Evolutionary conservation across 176 grass and related monocot genomes (phyloP).

Genomic region (Elaeis guineensis): DNA sequence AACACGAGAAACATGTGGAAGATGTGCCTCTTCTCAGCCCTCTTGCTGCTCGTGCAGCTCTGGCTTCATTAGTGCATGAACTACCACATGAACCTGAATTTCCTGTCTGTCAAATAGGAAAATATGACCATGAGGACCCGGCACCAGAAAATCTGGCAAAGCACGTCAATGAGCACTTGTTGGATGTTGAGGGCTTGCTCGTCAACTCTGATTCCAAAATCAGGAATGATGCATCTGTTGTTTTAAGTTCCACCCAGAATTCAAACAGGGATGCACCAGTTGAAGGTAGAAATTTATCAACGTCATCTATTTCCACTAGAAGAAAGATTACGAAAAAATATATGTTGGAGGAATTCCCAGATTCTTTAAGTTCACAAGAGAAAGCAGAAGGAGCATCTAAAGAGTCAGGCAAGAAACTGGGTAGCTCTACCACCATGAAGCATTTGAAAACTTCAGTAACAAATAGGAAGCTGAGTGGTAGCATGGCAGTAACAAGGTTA

Average conservation of each 20-base stretch:
- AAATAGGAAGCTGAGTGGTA: neutral
- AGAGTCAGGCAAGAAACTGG: neutral
- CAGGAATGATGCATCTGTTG: neutral
- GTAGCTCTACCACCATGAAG: neutral
- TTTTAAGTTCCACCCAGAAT: neutral
- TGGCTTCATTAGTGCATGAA: conserved; percentile 27
- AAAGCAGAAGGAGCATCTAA: conserved; percentile 6
- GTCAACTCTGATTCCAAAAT: neutral
- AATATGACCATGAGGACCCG: neutral
- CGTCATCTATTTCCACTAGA: neutral
- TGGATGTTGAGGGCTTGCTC: neutral
- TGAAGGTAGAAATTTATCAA: neutral
- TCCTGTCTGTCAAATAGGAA: conserved; percentile 3
- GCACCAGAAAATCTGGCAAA: neutral
- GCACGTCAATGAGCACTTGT: neutral
- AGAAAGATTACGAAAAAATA: neutral
- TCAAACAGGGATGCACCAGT: neutral
- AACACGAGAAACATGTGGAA: conserved; percentile 6
- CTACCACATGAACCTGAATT: conserved; percentile 6
- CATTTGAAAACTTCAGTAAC: neutral
- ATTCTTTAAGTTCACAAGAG: neutral
- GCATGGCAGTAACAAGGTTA: conserved; percentile 12
- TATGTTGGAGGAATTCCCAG: conserved; percentile 8
- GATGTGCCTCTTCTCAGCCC: conserved; percentile 25
- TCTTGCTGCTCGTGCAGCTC: conserved; percentile 35